phyloP scores from a whole-genome alignment of 2,329 filamentous ascomycete genomes.

The Fusarium tuaranense region DNA sequence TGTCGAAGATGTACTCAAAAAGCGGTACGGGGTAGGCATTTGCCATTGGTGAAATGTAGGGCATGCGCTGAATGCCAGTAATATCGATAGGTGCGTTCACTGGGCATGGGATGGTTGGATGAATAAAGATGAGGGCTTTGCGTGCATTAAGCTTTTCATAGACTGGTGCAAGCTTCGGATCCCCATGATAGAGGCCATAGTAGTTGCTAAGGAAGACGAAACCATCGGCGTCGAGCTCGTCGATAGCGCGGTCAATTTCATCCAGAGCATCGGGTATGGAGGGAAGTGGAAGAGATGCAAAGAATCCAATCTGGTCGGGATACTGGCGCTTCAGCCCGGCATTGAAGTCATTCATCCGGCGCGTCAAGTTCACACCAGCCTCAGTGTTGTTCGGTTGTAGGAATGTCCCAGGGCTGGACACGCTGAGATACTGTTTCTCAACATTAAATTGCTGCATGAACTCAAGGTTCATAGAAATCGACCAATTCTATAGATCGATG shows the following conservation, averaged over 20 bases:
- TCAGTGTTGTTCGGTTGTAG: too few relatives aligned
- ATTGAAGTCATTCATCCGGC: too few relatives aligned
- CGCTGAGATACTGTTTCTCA: too few relatives aligned
- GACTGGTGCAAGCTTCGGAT: neutral
- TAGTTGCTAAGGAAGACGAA: slow-evolving; percentile 5
- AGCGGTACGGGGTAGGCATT: neutral
- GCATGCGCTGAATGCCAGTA: neutral
- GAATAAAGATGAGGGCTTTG: slow-evolving; percentile 5
- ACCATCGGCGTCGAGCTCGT: neutral
- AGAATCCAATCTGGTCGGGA: neutral
- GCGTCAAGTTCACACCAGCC: too few relatives aligned
- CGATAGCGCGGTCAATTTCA: slow-evolving; percentile 6
- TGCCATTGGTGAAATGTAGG: neutral
- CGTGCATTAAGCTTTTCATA: neutral
- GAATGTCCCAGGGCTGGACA: too few relatives aligned
- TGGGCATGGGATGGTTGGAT: neutral
- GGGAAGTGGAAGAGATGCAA: slow-evolving; percentile 8
- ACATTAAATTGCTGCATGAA: too few relatives aligned
- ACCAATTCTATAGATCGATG: too few relatives aligned
- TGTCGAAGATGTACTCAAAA: slow-evolving; percentile 18
- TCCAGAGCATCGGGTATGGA: neutral
- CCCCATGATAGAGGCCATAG: slow-evolving; percentile 3
- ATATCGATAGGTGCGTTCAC: too few relatives aligned
- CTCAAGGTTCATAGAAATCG: too few relatives aligned
- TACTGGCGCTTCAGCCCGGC: too few relatives aligned